phyloP scores from a whole-genome alignment of 1,284 basidiomycete genomes.

The Apiotrichum akiyoshidainum region DNA sequence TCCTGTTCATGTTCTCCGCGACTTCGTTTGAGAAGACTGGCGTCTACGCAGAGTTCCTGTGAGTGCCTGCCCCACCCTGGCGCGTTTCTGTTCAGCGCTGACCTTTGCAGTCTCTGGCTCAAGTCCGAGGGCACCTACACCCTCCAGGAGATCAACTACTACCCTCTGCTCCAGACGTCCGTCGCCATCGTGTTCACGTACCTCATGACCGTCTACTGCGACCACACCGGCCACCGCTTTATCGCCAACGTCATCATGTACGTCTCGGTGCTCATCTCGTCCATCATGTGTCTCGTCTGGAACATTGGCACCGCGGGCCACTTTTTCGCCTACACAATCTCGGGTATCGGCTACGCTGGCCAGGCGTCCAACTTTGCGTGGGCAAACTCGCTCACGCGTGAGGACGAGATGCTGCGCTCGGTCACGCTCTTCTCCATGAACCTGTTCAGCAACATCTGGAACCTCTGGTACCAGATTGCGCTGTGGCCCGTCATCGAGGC shows the following conservation, averaged over 20 bases:
- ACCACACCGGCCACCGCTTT: constrained; percentile 39
- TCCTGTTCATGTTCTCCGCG: constrained; percentile 36
- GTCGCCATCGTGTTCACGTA: constrained; percentile 42
- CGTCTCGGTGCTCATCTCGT: constrained; percentile 27
- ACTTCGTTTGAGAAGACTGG: constrained; percentile 36
- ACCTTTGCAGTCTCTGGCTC: constrained; percentile 35
- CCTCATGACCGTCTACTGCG: constrained; percentile 35
- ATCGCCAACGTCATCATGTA: constrained; percentile 46
- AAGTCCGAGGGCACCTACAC: constrained; percentile 22
- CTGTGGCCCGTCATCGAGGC: constrained; percentile 38
- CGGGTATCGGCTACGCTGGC: constrained; percentile 39
- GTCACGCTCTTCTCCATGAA: constrained; percentile 43
- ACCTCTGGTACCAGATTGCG: constrained; percentile 42
- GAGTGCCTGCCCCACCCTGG: not conserved
- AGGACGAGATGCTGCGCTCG: constrained; percentile 43
- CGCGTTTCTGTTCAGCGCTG: too few relatives aligned
- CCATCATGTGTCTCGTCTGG: constrained; percentile 41
- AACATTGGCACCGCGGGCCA: constrained; percentile 27
- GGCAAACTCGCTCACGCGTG: constrained; percentile 41
- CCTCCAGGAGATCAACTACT: constrained; percentile 31
- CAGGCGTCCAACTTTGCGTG: constrained; percentile 47
- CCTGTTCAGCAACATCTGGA: constrained; percentile 27
- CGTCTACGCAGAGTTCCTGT: constrained; percentile 35
- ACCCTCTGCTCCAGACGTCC: constrained; percentile 32
- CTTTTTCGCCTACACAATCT: constrained; percentile 42